Evolutionary conservation across 1,139 yeast genomes (phyloP).

Genomic region (Lodderomyces parapsilosis): DNA sequence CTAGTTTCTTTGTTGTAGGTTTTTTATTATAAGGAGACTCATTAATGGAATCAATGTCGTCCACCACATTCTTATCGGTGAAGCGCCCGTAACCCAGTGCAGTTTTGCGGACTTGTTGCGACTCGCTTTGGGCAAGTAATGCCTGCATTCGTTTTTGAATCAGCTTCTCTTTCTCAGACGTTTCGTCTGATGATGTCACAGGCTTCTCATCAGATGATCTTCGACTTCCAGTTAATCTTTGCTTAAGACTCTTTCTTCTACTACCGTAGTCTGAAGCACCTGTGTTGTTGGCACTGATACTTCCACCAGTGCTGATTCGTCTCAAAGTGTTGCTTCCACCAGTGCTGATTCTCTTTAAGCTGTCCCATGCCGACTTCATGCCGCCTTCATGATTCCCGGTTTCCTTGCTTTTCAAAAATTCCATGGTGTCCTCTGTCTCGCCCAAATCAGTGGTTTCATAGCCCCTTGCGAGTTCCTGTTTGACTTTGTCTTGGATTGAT

Average conservation of each 20-base stretch:
- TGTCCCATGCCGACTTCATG: conserved; percentile 6
- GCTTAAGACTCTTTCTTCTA: conserved; percentile 38
- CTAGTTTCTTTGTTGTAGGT: conserved; percentile 11
- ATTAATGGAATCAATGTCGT: conserved; percentile 44
- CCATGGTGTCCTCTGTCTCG: conserved; percentile 31
- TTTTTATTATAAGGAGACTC: conserved; percentile 8
- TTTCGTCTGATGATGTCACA: not conserved
- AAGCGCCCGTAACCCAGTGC: conserved; percentile 78
- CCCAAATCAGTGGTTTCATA: conserved; percentile 18
- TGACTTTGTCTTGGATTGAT: conserved; percentile 35
- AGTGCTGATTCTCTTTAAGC: conserved; percentile 19
- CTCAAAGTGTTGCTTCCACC: conserved; percentile 43
- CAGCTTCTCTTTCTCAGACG: conserved; percentile 23
- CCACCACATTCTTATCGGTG: conserved; percentile 42
- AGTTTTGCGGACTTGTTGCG: conserved; percentile 52
- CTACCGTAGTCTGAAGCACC: conserved; percentile 19
- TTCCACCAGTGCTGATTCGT: conserved; percentile 42
- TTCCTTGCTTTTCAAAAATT: conserved; percentile 57
- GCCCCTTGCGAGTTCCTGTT: conserved; percentile 30
- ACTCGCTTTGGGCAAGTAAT: conserved; percentile 48
- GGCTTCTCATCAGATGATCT: conserved; percentile 14
- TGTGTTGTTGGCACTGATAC: conserved; percentile 22
- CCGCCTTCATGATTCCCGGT: conserved; percentile 3
- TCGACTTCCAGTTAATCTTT: conserved; percentile 40
- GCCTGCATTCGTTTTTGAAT: conserved; percentile 70